Evolutionary conservation across 169 alveolate species (phyloP).

Genomic region (Perkinsus marinus): DNA sequence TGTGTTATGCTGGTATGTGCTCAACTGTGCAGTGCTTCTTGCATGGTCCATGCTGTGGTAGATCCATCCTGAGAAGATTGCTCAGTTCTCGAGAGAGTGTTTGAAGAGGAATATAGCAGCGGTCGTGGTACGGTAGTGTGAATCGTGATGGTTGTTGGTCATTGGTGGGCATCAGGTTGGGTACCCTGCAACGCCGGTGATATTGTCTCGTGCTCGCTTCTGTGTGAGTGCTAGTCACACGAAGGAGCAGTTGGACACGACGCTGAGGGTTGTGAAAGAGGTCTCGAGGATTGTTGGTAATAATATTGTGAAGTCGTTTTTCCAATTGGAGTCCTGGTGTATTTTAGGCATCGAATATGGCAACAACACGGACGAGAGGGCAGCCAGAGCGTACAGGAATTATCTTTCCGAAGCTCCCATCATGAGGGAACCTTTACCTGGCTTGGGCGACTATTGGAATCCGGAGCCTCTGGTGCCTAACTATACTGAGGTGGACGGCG

Average conservation of each 20-base stretch:
- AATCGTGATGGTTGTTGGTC: neutral
- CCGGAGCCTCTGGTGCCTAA: neutral
- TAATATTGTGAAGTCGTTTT: too few relatives aligned
- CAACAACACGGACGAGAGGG: neutral
- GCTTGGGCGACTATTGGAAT: neutral
- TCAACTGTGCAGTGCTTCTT: neutral
- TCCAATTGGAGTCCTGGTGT: too few relatives aligned
- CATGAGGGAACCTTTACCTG: neutral
- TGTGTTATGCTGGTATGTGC: neutral
- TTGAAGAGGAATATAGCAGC: neutral
- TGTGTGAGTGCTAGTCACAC: constrained; percentile 7
- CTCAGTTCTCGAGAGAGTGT: neutral
- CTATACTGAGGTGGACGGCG: neutral
- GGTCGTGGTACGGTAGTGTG: neutral
- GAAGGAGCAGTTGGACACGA: neutral
- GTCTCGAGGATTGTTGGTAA: neutral
- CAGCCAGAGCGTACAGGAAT: neutral
- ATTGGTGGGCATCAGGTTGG: neutral
- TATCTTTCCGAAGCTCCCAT: neutral
- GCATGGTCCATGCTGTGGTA: neutral
- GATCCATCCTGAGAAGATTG: neutral
- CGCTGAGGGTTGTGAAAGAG: neutral
- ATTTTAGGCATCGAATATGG: neutral
- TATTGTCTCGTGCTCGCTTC: constrained; percentile 9
- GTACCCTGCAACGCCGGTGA: neutral